Evolutionary conservation across 2,329 filamentous ascomycete genomes (phyloP).

Genomic region (Trichocomaceae sp.): DNA sequence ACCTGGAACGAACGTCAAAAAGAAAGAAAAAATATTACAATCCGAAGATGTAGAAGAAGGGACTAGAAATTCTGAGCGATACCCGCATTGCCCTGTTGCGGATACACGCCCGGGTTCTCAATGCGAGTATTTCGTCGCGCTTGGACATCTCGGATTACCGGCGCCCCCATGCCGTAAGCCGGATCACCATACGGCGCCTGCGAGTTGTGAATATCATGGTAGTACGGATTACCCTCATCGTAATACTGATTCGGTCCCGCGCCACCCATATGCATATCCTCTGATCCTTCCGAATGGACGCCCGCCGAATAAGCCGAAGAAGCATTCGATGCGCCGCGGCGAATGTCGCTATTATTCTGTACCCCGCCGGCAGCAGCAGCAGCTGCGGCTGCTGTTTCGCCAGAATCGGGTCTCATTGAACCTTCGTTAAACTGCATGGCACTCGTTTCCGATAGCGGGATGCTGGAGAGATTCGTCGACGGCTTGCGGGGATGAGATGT

Average conservation of each 20-base stretch:
- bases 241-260: slow-evolving; percentile 46
- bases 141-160: slow-evolving; percentile 87
- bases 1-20: slow-evolving; percentile 3
- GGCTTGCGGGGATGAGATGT: slow-evolving; percentile 72
- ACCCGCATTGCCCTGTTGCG: slow-evolving; percentile 81
- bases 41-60: background rate
- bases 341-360: slow-evolving; percentile 60
- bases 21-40: slow-evolving; percentile 2
- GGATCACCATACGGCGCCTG: slow-evolving; percentile 51
- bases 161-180: slow-evolving; percentile 53
- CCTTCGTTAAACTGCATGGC: slow-evolving; percentile 57
- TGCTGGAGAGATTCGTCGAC: slow-evolving; percentile 76
- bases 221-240: slow-evolving; percentile 49
- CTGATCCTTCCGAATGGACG: slow-evolving; percentile 61
- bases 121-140: slow-evolving; percentile 91
- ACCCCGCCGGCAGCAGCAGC: slow-evolving; percentile 56
- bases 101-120: slow-evolving; percentile 81
- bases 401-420: slow-evolving; percentile 50
- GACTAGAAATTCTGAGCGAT: slow-evolving; percentile 92
- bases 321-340: slow-evolving; percentile 86
- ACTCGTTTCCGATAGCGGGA: slow-evolving; percentile 66
- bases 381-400: slow-evolving; percentile 76
- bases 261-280: slow-evolving; percentile 46
- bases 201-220: slow-evolving; percentile 36
- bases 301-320: slow-evolving; percentile 90